Base-by-base conservation (phyloP, 306 rosid genomes). In the Citrullus colocynthis region DNA sequence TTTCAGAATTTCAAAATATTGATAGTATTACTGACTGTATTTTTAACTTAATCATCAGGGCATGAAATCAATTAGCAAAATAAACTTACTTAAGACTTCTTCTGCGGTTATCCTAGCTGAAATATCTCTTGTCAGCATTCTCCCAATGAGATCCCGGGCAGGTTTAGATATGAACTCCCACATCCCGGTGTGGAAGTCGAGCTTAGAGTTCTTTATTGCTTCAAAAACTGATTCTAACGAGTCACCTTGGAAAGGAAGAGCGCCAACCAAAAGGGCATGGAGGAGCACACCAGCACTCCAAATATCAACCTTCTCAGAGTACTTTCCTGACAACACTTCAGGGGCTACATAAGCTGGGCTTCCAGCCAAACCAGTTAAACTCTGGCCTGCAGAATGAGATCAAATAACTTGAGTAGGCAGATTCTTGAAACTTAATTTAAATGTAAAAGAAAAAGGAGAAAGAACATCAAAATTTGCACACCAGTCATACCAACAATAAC, bases 311-410 rank as follows among this genome's bases (percentile, higher is more conserved):
- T 91, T 92, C 89, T 92, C 97, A 8, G 91, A 83, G 77, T 96
- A 96, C 69, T 85, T 87, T 20, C 97, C 98, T 9, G 69, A 56
- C 84, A 96, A 81, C 81, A 96, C 98, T 82, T 96, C 99, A 9
- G 99, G 99, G 77, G 99, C 98, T 49, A 96, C 99, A 85, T 96
- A 96, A 77, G 99, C 99, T 16, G 99, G 99, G 88, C 99, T 96
- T 86, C 99, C 98, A 34, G 97, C 99, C 80, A 96, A 87, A 79
- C 99, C 99, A 82, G 93, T 88, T 90, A 96, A 86, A 74, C 81
- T 86, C 82, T 92, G 99, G 82, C 99, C 99, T 96, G 93, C 73
- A 77, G 79, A 36, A 61, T 14, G 73, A 52, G 81, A 20, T 80
- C 71, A 44, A 80, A 21, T 42, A 32, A 42, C 24, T 54, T 56